Conservation (phyloP, 2,329 filamentous ascomycete genomes). For the Periconia sp. region DNA sequence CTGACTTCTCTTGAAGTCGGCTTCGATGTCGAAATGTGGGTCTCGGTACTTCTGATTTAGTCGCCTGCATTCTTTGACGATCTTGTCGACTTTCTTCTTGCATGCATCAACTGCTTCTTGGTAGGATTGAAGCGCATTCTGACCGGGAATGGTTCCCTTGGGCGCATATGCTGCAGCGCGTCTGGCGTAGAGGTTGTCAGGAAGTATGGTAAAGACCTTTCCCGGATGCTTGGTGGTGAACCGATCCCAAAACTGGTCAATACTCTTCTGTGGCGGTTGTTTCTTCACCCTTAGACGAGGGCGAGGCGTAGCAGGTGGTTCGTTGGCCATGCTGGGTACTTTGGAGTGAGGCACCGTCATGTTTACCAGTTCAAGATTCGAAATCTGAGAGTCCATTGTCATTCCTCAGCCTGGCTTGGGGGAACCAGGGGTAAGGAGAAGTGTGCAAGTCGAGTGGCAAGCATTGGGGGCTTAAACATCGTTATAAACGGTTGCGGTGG, state of each 20-base stretch:
- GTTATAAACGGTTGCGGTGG: slow-evolving; percentile 24
- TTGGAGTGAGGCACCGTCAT: slow-evolving; percentile 38
- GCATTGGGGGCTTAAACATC: slow-evolving; percentile 28
- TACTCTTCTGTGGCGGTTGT: slow-evolving; percentile 64
- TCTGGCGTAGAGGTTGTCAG: slow-evolving; percentile 66
- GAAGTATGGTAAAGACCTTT: slow-evolving; percentile 71
- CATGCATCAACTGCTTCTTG: slow-evolving; percentile 72
- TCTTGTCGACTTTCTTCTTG: slow-evolving; percentile 60
- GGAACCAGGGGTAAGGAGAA: slow-evolving; percentile 18
- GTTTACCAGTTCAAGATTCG: slow-evolving; percentile 40
- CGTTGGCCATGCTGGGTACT: slow-evolving; percentile 40
- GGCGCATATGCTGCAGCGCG: slow-evolving; percentile 59
- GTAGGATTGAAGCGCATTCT: slow-evolving; percentile 68
- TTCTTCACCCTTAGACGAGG: slow-evolving; percentile 44
- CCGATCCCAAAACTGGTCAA: slow-evolving; percentile 73
- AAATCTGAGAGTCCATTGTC: slow-evolving; percentile 40
- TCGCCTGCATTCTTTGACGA: slow-evolving; percentile 66
- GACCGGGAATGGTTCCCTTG: slow-evolving; percentile 59
- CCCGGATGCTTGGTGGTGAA: slow-evolving; percentile 70
- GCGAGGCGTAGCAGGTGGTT: slow-evolving; percentile 20
- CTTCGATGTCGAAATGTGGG: slow-evolving; percentile 82
- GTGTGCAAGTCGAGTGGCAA: slow-evolving; percentile 17
- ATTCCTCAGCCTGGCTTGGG: slow-evolving; percentile 17
- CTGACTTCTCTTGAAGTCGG: slow-evolving; percentile 63
- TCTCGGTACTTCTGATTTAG: slow-evolving; percentile 86